A percentile compares a stretch with the other conserved stretches of the same genome.
These are phyloP conservation scores for Euphorbia pulcherrima DNA, from an alignment of 345 rosid species.

Conservation along the genomic window DNA sequence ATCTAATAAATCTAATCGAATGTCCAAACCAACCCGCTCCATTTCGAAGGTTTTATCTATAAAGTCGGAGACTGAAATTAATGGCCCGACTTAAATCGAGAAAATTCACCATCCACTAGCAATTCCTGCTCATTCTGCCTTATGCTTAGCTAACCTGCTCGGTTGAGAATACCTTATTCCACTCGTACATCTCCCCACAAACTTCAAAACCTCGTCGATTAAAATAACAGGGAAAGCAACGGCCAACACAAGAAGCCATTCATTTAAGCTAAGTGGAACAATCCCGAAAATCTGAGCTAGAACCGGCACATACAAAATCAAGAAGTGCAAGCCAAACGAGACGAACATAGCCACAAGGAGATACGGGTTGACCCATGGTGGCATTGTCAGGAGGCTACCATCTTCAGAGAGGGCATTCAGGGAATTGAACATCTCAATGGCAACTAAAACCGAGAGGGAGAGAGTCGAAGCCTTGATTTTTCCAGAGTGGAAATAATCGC, in stretches of 20 bases:
- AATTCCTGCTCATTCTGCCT: slow-evolving; percentile 36
- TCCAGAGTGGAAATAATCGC: slow-evolving; percentile 77
- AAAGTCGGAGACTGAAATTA: background rate
- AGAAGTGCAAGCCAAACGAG: slow-evolving; percentile 75
- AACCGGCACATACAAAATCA: slow-evolving; percentile 85
- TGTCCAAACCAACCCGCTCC: background rate
- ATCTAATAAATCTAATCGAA: slow-evolving; percentile 12
- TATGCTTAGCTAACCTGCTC: slow-evolving; percentile 40
- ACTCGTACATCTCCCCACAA: slow-evolving; percentile 67
- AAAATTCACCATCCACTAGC: background rate
- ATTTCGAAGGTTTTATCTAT: background rate
- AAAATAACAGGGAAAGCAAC: slow-evolving; percentile 78
- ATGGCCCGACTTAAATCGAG: background rate
- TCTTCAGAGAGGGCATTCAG: slow-evolving; percentile 92
- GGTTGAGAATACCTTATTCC: slow-evolving; percentile 33
- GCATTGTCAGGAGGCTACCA: slow-evolving; percentile 77
- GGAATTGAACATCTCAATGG: slow-evolving; percentile 97
- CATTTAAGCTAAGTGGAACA: slow-evolving; percentile 77
- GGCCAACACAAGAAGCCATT: slow-evolving; percentile 81
- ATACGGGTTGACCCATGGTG: slow-evolving; percentile 93
- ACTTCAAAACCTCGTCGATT: slow-evolving; percentile 77
- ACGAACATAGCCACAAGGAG: slow-evolving; percentile 78
- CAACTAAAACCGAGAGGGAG: slow-evolving; percentile 84
- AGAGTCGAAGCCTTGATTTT: slow-evolving; percentile 88
- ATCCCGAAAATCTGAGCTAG: slow-evolving; percentile 75